These are phyloP conservation scores for Fragilaria radians DNA, from an alignment of 108 stramenopile species.

Conservation along the genomic window DNA sequence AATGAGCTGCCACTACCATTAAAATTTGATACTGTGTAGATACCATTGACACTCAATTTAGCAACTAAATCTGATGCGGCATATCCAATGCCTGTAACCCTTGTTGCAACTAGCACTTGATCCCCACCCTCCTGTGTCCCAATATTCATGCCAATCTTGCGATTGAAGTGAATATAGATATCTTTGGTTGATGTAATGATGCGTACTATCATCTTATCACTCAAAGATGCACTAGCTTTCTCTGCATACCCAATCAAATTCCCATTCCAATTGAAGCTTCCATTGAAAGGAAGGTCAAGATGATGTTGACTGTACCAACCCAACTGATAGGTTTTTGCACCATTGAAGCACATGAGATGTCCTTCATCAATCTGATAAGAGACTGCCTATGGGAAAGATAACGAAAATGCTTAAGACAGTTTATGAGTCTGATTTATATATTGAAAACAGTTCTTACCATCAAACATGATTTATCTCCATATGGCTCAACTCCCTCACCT, in stretches of 20 bases:
- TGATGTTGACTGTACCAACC: conserved; percentile 34
- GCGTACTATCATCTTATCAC: too few relatives aligned
- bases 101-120: too few relatives aligned
- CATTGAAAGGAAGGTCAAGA: neutral
- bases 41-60: conserved; percentile 22
- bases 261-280: neutral
- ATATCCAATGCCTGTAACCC: conserved; percentile 12
- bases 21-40: conserved; percentile 17
- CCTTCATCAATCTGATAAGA: conserved; percentile 23
- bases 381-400: conserved; percentile 39
- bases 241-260: neutral
- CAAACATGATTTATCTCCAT: conserved; percentile 42
- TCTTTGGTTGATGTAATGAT: too few relatives aligned
- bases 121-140: conserved; percentile 5
- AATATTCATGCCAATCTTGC: too few relatives aligned
- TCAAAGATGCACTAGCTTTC: neutral
- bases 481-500: conserved; percentile 19
- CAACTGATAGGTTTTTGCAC: too few relatives aligned
- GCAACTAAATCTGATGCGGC: conserved; percentile 24
- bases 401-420: neutral
- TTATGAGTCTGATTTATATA: too few relatives aligned
- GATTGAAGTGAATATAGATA: too few relatives aligned
- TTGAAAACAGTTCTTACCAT: too few relatives aligned
- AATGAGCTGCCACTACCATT: too few relatives aligned
- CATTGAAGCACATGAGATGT: conserved; percentile 37